phyloP scores from a whole-genome alignment of 371 early-diverging fungal genomes.

The Mucor lusitanicus region DNA sequence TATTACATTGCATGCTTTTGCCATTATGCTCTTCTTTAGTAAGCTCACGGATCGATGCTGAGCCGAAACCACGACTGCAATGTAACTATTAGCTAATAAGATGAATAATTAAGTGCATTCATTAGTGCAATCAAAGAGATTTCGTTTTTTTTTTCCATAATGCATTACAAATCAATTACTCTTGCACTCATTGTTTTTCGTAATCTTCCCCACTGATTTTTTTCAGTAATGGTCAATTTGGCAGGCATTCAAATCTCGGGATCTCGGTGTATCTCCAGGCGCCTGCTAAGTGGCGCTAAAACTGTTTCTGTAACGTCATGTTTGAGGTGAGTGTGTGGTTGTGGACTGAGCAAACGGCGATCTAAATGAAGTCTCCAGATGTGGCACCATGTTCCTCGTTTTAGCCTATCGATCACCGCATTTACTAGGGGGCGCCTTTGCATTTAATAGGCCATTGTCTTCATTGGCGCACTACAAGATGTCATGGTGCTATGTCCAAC shows the following conservation, averaged over 20 bases:
- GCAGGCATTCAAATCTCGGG: not conserved
- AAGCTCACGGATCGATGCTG: not conserved
- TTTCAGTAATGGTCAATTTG: not conserved
- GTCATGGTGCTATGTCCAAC: not conserved
- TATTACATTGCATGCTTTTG: too few species aligned
- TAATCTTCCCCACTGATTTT: not conserved
- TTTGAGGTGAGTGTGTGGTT: not conserved
- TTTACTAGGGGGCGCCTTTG: not conserved
- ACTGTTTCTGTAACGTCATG: not conserved
- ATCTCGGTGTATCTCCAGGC: not conserved
- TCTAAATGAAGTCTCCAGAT: not conserved
- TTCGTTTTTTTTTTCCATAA: not conserved
- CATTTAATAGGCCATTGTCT: not conserved
- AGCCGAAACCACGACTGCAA: not conserved
- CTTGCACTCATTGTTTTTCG: not conserved
- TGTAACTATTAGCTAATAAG: too few species aligned
- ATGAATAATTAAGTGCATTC: not conserved
- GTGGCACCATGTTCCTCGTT: conserved; percentile 2
- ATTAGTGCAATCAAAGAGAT: not conserved
- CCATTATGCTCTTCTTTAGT: too few species aligned
- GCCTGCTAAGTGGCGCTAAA: not conserved
- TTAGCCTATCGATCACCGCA: not conserved
- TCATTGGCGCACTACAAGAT: not conserved
- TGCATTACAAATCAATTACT: not conserved
- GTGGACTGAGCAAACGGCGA: not conserved